Percentiles rank a stretch among this genome's conserved stretches.
These are phyloP conservation scores for Salix viminalis DNA, from an alignment of 345 rosid genomes.

Conservation along the genomic window DNA sequence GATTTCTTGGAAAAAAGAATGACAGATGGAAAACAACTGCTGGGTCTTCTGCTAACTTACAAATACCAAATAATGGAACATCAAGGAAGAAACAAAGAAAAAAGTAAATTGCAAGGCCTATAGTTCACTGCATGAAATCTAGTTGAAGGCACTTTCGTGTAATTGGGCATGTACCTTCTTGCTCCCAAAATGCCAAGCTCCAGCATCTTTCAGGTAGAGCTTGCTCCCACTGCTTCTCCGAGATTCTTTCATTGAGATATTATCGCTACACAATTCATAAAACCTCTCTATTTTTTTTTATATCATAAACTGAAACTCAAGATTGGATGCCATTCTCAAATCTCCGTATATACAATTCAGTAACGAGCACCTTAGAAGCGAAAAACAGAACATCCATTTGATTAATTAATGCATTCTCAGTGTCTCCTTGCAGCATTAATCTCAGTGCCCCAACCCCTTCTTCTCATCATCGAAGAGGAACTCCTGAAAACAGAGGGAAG, in stretches of 20 bases:
- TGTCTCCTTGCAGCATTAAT: conserved; percentile 20
- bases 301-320: not conserved
- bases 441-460: conserved; percentile 29
- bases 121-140: not conserved
- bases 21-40: not conserved
- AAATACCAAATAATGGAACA: not conserved
- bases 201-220: not conserved
- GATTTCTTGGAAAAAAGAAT: conserved; percentile 24
- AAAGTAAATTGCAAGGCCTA: not conserved
- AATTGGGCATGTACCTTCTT: conserved; percentile 4
- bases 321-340: not conserved
- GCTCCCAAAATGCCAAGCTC: not conserved
- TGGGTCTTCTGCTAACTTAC: not conserved
- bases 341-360: conserved; percentile 3
- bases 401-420: not conserved
- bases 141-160: not conserved
- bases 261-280: not conserved
- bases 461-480: conserved; percentile 25
- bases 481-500: conserved; percentile 11
- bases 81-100: not conserved
- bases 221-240: not conserved
- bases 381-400: not conserved
- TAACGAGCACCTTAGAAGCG: not conserved
- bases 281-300: not conserved
- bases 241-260: not conserved